Percentiles rank a stretch among this genome's conserved stretches.
These are phyloP conservation scores for Lachnellula arida DNA, from an alignment of 2,329 filamentous ascomycete species.

Conservation along the genomic window DNA sequence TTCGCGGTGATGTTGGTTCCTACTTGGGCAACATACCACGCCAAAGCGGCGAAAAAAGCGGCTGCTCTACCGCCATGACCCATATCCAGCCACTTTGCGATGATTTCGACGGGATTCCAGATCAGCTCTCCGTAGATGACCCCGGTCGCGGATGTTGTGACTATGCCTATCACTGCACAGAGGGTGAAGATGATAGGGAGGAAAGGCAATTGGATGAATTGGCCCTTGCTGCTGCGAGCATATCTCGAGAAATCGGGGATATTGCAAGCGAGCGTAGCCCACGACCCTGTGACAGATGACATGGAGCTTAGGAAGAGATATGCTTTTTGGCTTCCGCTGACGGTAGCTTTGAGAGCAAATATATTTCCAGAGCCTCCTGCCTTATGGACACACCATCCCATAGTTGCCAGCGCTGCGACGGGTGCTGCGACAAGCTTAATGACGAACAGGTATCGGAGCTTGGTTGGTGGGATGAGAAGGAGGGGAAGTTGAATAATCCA, in stretches of 20 bases:
- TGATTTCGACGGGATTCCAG: slow-evolving; percentile 47
- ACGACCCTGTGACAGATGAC: slow-evolving; percentile 29
- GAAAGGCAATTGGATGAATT: slow-evolving; percentile 37
- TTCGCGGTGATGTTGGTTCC: slow-evolving; percentile 55
- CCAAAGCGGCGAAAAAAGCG: slow-evolving; percentile 46
- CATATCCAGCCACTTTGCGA: slow-evolving; percentile 38
- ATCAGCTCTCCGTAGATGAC: slow-evolving; percentile 47
- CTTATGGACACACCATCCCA: slow-evolving; percentile 58
- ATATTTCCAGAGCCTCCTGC: slow-evolving; percentile 40
- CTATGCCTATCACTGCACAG: slow-evolving; percentile 46
- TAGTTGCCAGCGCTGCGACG: slow-evolving; percentile 55
- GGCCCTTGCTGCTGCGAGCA: slow-evolving; percentile 23
- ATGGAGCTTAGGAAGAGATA: slow-evolving; percentile 29
- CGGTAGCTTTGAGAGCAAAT: slow-evolving; percentile 22
- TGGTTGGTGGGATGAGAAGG: slow-evolving; percentile 45
- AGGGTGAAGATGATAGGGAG: slow-evolving; percentile 29
- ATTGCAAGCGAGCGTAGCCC: slow-evolving; percentile 32
- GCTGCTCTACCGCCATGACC: slow-evolving; percentile 40
- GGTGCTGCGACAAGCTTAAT: slow-evolving; percentile 48
- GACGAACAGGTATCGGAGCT: slow-evolving; percentile 49
- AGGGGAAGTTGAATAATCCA: slow-evolving; percentile 35
- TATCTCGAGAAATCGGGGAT: slow-evolving; percentile 35
- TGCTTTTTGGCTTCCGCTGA: slow-evolving; percentile 25
- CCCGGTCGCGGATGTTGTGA: slow-evolving; percentile 50
- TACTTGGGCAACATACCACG: slow-evolving; percentile 50